Base-by-base conservation (phyloP, 1,284 basidiomycete genomes). In the Neolentinus lepideus region DNA sequence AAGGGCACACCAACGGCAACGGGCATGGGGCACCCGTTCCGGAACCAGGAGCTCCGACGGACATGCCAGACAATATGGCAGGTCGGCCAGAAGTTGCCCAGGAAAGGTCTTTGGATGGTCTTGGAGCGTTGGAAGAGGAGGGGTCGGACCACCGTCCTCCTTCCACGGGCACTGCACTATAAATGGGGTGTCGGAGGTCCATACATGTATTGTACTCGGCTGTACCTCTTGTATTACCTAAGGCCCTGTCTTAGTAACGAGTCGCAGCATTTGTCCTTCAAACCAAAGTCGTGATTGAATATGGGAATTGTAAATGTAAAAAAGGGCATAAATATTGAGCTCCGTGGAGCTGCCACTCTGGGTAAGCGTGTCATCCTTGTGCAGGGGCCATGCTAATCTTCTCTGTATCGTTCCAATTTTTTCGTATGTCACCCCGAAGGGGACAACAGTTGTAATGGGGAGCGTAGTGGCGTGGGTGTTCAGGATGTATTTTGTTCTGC, bases 361-460 rank as follows among this genome's bases (percentile, higher is more conserved):
- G 27, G 27, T 26, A 25, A 50, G 47, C 47, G 47, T 50, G 47
- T 50, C 47, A 50, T 50, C 47, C 47, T 50, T 50, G 47, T 50
- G 47, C 47, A 50, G 47, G 47, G 47, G 47, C 47, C 47, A 50
- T 50, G 47, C 47, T 50, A 50, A 50, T 50, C 47, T 50, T 50
- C 47, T 50, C 47, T 50, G 47, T 29, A 50, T 50, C 47, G 47
- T 50, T 50, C 47, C 47, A 50, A 50, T 50, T 25, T 50, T 50
- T 50, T 50, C 47, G 47, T 50, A 50, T 50, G 47, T 50, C 47
- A 50, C 47, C 47, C 47, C 24, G 22, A 29, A 50, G 47, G 47
- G 47, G 47, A 50, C 47, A 50, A 50, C n/a, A 47, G 19, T 10
- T 21, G 9, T 10, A 19, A 19, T n/a, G n/a, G n/a, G n/a, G n/a